A percentile compares a stretch with the other conserved stretches of the same genome.
These are phyloP conservation scores for Gaeumannomyces sp. DNA, from an alignment of 2,329 filamentous ascomycete genomes.

Conservation along the genomic window DNA sequence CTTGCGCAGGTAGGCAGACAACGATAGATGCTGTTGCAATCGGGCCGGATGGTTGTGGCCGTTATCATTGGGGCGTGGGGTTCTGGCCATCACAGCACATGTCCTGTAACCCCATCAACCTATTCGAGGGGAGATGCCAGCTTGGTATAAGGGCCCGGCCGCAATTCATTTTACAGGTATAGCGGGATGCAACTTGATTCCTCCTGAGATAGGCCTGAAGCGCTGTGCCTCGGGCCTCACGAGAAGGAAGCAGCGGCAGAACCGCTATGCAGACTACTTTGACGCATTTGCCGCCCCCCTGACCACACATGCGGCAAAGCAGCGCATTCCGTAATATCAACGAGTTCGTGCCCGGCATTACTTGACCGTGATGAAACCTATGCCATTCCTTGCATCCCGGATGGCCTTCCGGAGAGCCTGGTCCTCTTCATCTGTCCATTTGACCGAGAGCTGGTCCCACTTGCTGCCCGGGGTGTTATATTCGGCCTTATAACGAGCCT, in stretches of 20 bases:
- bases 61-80: too few species aligned
- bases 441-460: constrained; percentile 60
- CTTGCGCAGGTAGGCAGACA: too few species aligned
- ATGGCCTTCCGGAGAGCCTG: constrained; percentile 55
- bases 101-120: too few species aligned
- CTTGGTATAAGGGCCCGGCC: too few species aligned
- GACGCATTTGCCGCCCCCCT: not conserved
- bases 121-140: too few species aligned
- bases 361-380: constrained; percentile 61
- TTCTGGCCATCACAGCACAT: too few species aligned
- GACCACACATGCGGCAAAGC: not conserved
- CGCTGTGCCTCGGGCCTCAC: too few species aligned
- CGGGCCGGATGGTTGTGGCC: too few species aligned
- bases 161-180: not conserved
- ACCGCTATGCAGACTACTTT: not conserved
- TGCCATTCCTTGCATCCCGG: constrained; percentile 50
- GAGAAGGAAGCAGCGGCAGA: too few species aligned
- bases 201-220: not conserved
- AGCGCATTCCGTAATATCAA: too few species aligned
- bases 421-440: constrained; percentile 63
- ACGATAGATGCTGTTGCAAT: too few species aligned
- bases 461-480: constrained; percentile 57
- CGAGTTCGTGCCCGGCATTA: constrained; percentile 25
- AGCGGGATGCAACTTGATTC: not conserved
- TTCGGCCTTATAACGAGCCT: constrained; percentile 55